Conservation (phyloP, 805 yeast species). For the Teunomyces lycoperdinae region DNA sequence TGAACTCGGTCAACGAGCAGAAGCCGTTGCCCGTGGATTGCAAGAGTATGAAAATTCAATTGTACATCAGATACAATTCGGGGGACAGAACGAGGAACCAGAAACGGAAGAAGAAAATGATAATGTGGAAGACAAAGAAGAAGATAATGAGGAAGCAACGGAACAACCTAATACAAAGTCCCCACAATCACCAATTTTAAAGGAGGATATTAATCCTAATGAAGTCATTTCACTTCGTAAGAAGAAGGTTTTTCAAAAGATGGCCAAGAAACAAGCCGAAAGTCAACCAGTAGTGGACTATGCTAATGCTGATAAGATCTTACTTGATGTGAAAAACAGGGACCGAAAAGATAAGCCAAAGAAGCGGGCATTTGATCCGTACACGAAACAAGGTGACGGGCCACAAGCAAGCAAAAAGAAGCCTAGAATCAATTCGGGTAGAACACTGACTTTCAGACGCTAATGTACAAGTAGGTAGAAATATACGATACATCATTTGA, state of each 20-base stretch:
- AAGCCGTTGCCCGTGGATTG: constrained; percentile 10
- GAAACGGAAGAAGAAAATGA: not conserved
- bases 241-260: constrained; percentile 11
- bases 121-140: not conserved
- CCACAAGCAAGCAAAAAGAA: constrained; percentile 52
- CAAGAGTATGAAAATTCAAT: constrained; percentile 10
- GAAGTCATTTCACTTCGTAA: constrained; percentile 42
- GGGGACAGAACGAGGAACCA: constrained; percentile 4
- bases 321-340: constrained; percentile 19
- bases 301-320: constrained; percentile 39
- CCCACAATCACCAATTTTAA: not conserved
- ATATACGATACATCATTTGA: not conserved
- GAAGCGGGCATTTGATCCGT: constrained; percentile 59
- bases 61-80: constrained; percentile 7
- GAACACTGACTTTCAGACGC: constrained; percentile 31
- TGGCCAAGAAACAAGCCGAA: constrained; percentile 7
- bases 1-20: constrained; percentile 13
- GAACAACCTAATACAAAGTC: not conserved
- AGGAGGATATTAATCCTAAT: constrained; percentile 19
- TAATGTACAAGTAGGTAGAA: not conserved
- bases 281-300: constrained; percentile 41
- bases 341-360: constrained; percentile 24
- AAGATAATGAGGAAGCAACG: not conserved
- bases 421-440: constrained; percentile 36
- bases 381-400: constrained; percentile 46